Evolutionary conservation across 2,329 filamentous ascomycete species (phyloP).

Genomic region (Clonostachys rosea): DNA sequence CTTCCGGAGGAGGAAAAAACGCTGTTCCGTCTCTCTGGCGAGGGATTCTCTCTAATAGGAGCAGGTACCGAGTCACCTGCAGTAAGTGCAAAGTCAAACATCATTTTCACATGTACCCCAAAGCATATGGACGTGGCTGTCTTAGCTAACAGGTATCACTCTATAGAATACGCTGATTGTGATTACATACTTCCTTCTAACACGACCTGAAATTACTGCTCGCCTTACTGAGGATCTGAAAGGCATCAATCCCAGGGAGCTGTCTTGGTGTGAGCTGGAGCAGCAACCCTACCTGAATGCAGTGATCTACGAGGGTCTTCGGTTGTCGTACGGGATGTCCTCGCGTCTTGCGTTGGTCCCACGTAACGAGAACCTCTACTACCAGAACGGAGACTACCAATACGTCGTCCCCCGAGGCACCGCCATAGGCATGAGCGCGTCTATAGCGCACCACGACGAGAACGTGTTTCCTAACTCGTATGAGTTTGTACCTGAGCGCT

Average conservation of each 20-base stretch:
- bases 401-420: conserved; percentile 19
- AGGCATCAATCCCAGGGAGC: conserved; percentile 7
- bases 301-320: conserved; percentile 18
- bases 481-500: conserved; percentile 25
- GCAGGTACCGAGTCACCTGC: conserved; percentile 30
- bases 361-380: conserved; percentile 14
- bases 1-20: conserved; percentile 25
- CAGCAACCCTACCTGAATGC: conserved; percentile 18
- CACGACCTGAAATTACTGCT: conserved; percentile 10
- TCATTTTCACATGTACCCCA: not conserved
- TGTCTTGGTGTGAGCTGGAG: conserved; percentile 17
- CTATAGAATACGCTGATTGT: conserved; percentile 12
- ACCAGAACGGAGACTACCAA: conserved; percentile 11
- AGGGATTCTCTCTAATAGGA: conserved; percentile 25
- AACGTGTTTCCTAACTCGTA: conserved; percentile 21
- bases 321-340: conserved; percentile 21
- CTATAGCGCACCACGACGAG: conserved; percentile 20
- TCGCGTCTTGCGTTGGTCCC: conserved; percentile 3
- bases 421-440: conserved; percentile 22
- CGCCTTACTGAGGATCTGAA: conserved; percentile 10
- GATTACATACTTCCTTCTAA: conserved; percentile 15
- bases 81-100: not conserved
- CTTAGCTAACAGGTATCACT: conserved; percentile 9
- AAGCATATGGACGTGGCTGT: not conserved
- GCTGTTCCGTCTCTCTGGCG: conserved; percentile 22